phyloP scores from a whole-genome alignment of 2,329 filamentous ascomycete species.

The Paecilomyces sp. region DNA sequence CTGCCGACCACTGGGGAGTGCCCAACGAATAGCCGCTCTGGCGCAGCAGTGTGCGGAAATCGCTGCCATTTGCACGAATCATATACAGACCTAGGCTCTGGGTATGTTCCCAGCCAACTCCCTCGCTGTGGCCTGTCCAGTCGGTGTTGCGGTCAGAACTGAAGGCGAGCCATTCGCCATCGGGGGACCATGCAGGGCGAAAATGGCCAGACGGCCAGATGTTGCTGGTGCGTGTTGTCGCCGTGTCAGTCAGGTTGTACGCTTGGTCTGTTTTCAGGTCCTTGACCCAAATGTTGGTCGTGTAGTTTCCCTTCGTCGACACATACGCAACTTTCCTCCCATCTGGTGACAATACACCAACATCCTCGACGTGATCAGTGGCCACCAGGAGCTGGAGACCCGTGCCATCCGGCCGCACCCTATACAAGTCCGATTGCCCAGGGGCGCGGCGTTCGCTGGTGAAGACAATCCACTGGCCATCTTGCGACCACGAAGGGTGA shows the following conservation, averaged over 20 bases:
- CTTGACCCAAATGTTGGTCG: conserved; percentile 35
- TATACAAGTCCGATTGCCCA: conserved; percentile 37
- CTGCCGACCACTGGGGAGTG: conserved; percentile 31
- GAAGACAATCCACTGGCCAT: conserved; percentile 35
- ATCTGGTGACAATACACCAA: conserved; percentile 30
- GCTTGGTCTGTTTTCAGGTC: conserved; percentile 24
- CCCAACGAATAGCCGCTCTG: conserved; percentile 30
- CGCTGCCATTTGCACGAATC: conserved; percentile 30
- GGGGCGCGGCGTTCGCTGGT: conserved; percentile 34
- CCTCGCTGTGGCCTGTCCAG: conserved; percentile 36
- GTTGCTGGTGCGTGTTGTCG: conserved; percentile 7
- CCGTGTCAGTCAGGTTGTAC: conserved; percentile 31
- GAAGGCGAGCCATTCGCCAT: conserved; percentile 37
- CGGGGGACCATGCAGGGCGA: conserved; percentile 34
- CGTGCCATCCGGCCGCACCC: conserved; percentile 27
- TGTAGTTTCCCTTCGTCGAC: conserved; percentile 28
- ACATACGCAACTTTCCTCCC: conserved; percentile 33
- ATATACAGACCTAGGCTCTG: conserved; percentile 36
- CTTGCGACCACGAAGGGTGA: conserved; percentile 32
- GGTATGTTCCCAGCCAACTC: conserved; percentile 36
- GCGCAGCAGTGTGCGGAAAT: conserved; percentile 26
- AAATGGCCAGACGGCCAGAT: conserved; percentile 31
- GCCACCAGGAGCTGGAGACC: conserved; percentile 25
- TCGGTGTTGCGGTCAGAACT: conserved; percentile 36
- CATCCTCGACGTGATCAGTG: conserved; percentile 32